These are phyloP conservation scores for Gastrolobium villosum DNA, from an alignment of 306 rosid genomes.

Conservation along the genomic window DNA sequence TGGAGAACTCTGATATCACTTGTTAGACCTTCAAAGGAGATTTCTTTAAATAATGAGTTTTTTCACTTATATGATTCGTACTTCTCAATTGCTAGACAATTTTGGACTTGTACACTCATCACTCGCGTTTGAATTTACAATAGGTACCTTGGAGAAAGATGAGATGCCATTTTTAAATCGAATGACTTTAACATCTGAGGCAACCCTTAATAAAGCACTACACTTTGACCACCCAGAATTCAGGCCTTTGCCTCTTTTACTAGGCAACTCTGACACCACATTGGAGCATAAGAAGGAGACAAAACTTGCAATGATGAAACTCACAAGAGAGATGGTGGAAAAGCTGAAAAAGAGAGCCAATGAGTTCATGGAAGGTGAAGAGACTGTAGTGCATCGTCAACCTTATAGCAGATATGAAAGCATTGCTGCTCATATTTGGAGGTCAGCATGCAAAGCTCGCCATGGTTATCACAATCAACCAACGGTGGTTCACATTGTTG, in stretches of 20 bases:
- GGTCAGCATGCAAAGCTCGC: conserved; percentile 26
- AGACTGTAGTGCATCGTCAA: neutral
- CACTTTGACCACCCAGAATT: conserved; percentile 3
- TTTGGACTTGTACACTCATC: too few species aligned
- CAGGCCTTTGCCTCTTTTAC: conserved; percentile 3
- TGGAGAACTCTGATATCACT: too few species aligned
- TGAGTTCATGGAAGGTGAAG: neutral
- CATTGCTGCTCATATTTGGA: conserved; percentile 29
- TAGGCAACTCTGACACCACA: neutral
- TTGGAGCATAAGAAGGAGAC: conserved; percentile 8
- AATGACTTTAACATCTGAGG: neutral
- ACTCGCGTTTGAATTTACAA: too few species aligned
- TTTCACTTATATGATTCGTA: too few species aligned
- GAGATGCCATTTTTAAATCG: conserved; percentile 21
- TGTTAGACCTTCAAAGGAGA: too few species aligned
- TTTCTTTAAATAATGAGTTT: too few species aligned
- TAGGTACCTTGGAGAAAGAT: neutral
- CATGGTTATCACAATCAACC: neutral
- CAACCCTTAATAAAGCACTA: neutral
- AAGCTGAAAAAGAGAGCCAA: conserved; percentile 23
- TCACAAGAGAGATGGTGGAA: conserved; percentile 15
- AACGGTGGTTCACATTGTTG: neutral
- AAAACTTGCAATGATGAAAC: neutral
- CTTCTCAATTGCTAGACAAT: too few species aligned
- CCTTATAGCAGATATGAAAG: conserved; percentile 24